These are phyloP conservation scores for Hypomontagnella submonticulosa DNA, from an alignment of 495 filamentous ascomycete species.

Conservation along the genomic window DNA sequence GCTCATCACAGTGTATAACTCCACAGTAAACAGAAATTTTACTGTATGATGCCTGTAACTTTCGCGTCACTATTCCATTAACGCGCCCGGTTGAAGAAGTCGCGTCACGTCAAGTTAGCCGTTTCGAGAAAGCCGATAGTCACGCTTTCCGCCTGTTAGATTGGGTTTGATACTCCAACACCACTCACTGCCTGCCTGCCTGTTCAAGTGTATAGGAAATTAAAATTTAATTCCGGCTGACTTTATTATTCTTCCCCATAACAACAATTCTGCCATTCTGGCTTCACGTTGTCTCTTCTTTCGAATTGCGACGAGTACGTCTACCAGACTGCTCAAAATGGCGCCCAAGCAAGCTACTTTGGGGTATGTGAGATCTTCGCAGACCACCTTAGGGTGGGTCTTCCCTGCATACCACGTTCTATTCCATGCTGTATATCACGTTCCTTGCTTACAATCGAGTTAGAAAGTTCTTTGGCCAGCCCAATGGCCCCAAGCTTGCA, in stretches of 20 bases:
- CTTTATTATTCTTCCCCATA: constrained; percentile 4
- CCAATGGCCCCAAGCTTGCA: constrained; percentile 63
- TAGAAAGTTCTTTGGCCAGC: constrained; percentile 77
- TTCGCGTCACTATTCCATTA: constrained; percentile 38
- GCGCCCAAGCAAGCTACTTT: constrained; percentile 85
- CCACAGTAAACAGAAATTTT: background rate
- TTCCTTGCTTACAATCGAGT: constrained; percentile 19
- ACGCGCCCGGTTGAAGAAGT: constrained; percentile 41
- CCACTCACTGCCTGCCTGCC: constrained; percentile 7
- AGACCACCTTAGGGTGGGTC: constrained; percentile 86
- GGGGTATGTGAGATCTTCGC: constrained; percentile 87
- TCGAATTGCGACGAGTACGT: constrained; percentile 39
- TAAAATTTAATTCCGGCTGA: background rate
- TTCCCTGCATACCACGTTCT: constrained; percentile 13
- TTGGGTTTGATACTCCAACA: constrained; percentile 20
- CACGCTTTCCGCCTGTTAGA: constrained; percentile 6
- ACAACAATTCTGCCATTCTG: constrained; percentile 25
- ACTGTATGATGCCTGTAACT: constrained; percentile 38
- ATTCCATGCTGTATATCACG: background rate
- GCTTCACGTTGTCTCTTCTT: constrained; percentile 36
- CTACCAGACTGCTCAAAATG: constrained; percentile 53
- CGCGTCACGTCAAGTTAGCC: constrained; percentile 28
- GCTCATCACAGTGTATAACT: constrained; percentile 4
- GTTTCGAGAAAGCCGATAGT: constrained; percentile 1
- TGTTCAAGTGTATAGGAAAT: constrained; percentile 5